A percentile compares a stretch with the other conserved stretches of the same genome.
Evolutionary conservation across 2,329 filamentous ascomycete species (phyloP).

Genomic region (Botrytis byssoidea): DNA sequence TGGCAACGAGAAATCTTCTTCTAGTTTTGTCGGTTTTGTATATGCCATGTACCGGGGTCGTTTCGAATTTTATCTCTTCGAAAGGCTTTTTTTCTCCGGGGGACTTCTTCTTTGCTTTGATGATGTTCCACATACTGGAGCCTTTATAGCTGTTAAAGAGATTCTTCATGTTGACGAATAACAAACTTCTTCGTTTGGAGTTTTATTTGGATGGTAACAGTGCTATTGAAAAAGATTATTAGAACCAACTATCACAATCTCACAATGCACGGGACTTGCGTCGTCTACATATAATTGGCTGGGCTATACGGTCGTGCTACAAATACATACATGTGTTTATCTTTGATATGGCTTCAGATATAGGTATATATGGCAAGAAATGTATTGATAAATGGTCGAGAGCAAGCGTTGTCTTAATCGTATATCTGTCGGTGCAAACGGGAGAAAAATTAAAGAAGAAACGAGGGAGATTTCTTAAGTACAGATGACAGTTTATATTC

Average conservation of each 20-base stretch:
- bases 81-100: not conserved
- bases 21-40: slow-evolving; percentile 18
- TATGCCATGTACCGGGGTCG: slow-evolving; percentile 27
- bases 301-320: not conserved
- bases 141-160: not conserved
- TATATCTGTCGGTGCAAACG: not conserved
- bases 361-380: not conserved
- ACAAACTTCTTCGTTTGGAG: not conserved
- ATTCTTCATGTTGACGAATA: not conserved
- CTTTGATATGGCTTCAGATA: not conserved
- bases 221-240: not conserved
- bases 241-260: not conserved
- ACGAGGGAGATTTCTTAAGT: too few species aligned
- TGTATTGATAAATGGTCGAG: not conserved
- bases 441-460: not conserved
- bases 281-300: not conserved
- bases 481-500: not conserved
- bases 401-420: not conserved
- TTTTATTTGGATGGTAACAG: not conserved
- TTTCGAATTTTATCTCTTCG: not conserved
- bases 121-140: not conserved
- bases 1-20: slow-evolving; percentile 2
- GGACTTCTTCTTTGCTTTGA: not conserved
- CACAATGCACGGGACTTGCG: not conserved
- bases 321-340: too few species aligned